A percentile compares a stretch with the other conserved stretches of the same genome.
Conservation (phyloP, 768 basidiomycete species). For the Pholiota conissans region DNA sequence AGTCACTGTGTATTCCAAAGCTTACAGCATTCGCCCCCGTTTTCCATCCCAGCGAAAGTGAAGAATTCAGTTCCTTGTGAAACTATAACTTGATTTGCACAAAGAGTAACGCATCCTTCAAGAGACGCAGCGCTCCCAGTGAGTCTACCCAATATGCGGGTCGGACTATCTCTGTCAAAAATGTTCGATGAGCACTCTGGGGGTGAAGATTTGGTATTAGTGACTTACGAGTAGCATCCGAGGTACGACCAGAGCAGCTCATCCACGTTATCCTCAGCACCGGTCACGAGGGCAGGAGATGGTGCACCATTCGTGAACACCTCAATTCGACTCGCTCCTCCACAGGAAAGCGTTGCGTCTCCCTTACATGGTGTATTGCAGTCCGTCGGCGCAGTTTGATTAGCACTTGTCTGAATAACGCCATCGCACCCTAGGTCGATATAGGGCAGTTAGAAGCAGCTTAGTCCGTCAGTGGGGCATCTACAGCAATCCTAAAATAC, state of each 20-base stretch:
- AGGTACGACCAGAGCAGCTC: constrained; percentile 6
- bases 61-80: not conserved
- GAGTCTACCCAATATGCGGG: not conserved
- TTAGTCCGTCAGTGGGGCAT: not conserved
- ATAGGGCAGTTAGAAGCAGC: not conserved
- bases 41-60: constrained; percentile 6
- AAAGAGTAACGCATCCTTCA: not conserved
- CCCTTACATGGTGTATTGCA: constrained; percentile 6
- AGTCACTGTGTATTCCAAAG: not conserved
- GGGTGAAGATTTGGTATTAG: too few relatives aligned
- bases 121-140: not conserved
- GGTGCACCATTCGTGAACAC: constrained; percentile 10
- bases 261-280: not conserved
- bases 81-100: not conserved
- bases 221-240: constrained; percentile 5
- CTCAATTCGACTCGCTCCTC: constrained; percentile 5
- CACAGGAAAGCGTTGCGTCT: constrained; percentile 4
- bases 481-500: constrained; percentile 11
- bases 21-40: constrained; percentile 12
- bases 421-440: constrained; percentile 11
- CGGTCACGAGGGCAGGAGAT: constrained; percentile 10
- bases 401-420: constrained; percentile 7
- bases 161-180: not conserved
- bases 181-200: too few relatives aligned
- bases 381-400: not conserved